A percentile compares a stretch with the other conserved stretches of the same genome.
Evolutionary conservation across 2,329 filamentous ascomycete species (phyloP).

Genomic region (Pezicula carpinea): DNA sequence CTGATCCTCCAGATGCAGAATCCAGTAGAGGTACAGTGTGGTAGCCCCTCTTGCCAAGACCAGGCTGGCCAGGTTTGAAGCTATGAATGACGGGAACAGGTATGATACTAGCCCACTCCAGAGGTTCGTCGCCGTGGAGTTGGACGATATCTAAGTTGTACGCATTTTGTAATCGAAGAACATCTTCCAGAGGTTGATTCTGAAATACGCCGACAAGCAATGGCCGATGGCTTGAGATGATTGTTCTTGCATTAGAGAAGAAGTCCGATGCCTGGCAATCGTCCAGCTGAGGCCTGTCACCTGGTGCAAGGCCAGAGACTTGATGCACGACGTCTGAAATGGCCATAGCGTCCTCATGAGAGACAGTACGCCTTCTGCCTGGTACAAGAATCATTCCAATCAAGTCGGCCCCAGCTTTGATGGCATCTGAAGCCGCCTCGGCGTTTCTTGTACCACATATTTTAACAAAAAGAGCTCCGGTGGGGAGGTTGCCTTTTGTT

Average conservation of each 20-base stretch:
- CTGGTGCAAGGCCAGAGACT: constrained; percentile 19
- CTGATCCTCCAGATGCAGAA: constrained; percentile 77
- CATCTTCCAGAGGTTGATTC: constrained; percentile 79
- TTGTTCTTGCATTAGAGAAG: constrained; percentile 54
- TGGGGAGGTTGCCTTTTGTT: constrained; percentile 27
- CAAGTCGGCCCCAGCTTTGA: constrained; percentile 83
- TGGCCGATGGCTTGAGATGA: constrained; percentile 54
- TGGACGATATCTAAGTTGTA: constrained; percentile 86
- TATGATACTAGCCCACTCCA: constrained; percentile 87
- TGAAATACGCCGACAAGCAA: constrained; percentile 91
- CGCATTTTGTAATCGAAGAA: constrained; percentile 71
- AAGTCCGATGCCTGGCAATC: constrained; percentile 53
- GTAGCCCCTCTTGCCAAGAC: constrained; percentile 67
- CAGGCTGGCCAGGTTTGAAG: constrained; percentile 66
- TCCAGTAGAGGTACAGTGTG: constrained; percentile 83
- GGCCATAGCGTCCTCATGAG: constrained; percentile 69
- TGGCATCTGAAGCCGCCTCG: constrained; percentile 74
- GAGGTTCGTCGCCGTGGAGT: constrained; percentile 83
- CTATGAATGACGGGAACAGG: constrained; percentile 87
- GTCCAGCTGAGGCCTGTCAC: constrained; percentile 14
- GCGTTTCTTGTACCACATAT: constrained; percentile 87
- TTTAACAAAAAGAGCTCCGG: constrained; percentile 68
- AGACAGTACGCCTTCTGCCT: constrained; percentile 74
- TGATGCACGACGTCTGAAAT: constrained; percentile 77
- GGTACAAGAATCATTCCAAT: constrained; percentile 90